Percentiles rank a stretch among this genome's conserved stretches.
Evolutionary conservation across 305 asterid species (phyloP).

Genomic region (Withania somnifera): DNA sequence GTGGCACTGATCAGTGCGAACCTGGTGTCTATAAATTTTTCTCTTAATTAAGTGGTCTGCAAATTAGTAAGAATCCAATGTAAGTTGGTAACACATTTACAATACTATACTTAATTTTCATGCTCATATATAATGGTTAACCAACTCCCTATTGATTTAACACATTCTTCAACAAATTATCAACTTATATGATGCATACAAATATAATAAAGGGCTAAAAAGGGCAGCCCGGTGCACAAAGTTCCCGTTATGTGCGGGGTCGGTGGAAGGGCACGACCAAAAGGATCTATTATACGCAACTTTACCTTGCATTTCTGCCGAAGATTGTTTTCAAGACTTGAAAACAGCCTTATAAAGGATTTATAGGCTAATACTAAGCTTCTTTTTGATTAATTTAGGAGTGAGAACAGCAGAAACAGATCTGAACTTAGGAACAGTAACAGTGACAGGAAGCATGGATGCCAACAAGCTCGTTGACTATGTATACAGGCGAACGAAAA

Average conservation of each 20-base stretch:
- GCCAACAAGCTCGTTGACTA: constrained; percentile 58
- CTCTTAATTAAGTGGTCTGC: neutral
- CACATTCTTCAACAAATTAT: neutral
- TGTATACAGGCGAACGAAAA: constrained; percentile 64
- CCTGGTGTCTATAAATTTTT: neutral
- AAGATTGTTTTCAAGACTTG: too few species aligned
- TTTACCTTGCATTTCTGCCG: too few species aligned
- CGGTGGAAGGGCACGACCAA: too few species aligned
- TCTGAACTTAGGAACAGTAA: constrained; percentile 49
- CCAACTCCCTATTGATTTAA: neutral
- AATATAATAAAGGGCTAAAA: too few species aligned
- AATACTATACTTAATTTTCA: neutral
- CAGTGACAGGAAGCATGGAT: constrained; percentile 67
- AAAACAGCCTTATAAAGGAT: too few species aligned
- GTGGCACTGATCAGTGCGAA: neutral
- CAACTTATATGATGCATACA: neutral
- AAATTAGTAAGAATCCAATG: neutral
- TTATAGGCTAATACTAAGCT: neutral
- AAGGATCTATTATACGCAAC: too few species aligned
- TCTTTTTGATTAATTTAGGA: constrained; percentile 20
- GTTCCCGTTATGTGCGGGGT: too few species aligned
- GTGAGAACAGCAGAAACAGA: constrained; percentile 68
- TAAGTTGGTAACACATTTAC: neutral
- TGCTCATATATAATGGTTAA: neutral
- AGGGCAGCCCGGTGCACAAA: too few species aligned